Evolutionary conservation across 176 grass and related monocot genomes (phyloP).

Genomic region (Oryza brachyantha): DNA sequence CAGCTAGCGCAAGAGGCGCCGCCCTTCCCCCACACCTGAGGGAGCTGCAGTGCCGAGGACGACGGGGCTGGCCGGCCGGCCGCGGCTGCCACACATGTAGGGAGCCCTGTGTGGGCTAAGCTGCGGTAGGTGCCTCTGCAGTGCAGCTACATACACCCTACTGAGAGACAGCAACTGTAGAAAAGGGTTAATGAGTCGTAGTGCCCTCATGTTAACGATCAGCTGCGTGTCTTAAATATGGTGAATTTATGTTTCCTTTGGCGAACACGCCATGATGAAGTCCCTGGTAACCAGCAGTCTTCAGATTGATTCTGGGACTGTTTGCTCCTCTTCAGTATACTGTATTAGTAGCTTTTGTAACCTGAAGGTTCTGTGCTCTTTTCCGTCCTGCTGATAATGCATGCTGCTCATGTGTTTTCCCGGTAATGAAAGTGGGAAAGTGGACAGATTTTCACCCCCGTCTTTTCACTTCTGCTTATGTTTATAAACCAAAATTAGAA

Average conservation of each 20-base stretch:
- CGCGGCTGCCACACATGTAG: not conserved
- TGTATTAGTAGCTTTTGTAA: not conserved
- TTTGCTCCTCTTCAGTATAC: not conserved
- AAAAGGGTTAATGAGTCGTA: slow-evolving; percentile 1
- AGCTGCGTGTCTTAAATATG: not conserved
- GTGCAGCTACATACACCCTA: not conserved
- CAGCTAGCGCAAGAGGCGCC: no score
- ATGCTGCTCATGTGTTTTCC: not conserved
- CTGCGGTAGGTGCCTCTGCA: not conserved
- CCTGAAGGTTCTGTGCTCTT: not conserved
- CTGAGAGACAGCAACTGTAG: slow-evolving; percentile 5
- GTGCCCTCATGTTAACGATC: not conserved
- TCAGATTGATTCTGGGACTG: not conserved
- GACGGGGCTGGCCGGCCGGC: not conserved
- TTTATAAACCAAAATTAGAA: no score
- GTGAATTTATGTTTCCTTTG: not conserved
- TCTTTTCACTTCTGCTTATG: no score
- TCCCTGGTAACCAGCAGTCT: not conserved
- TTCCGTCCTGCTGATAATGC: not conserved
- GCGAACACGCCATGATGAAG: not conserved
- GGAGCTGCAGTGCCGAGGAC: slow-evolving; percentile 11
- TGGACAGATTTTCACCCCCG: no score
- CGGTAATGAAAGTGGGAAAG: not conserved
- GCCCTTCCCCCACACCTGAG: slow-evolving; percentile 25
- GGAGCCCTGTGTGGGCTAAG: not conserved